Base-by-base conservation (phyloP, 1,284 basidiomycete genomes). In the Stereum hirsutum region DNA sequence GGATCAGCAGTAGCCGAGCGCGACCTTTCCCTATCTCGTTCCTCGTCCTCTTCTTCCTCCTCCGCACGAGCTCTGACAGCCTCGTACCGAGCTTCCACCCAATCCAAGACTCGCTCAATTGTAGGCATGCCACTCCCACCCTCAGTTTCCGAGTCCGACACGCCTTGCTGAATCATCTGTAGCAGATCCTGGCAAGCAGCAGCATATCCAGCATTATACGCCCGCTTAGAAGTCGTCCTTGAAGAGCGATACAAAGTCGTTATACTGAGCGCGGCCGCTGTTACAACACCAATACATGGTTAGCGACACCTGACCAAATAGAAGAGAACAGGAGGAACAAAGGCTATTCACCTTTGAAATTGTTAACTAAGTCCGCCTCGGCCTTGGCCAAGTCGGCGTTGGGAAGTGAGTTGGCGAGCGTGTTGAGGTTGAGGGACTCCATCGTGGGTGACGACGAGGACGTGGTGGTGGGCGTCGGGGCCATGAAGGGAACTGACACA, bases 161-260 rank as follows among this genome's bases (percentile, higher is more conserved):
- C 81, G 41, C 81, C 81, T 46, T 86, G 81, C 60, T 88, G 85
- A 41, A 89, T 78, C 73, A 88, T 85, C 55, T 71, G 70, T 52
- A 88, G 69, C 37, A 89, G 64, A 62, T 89, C 85, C 51, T 81
- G 75, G 53, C 85, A 86, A 21, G 85, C 85, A 2, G 80, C 63
- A 2, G 78, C 74, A 54, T 89, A 89, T 10, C 85, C 86, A 6
- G 78, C 70, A 53, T 84, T 83, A 63, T 86, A 87, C 0, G 83
- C 78, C 27, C 78, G 70, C 59, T 87, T 86, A 4, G 82, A 81
- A 6, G 80, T 78, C 52, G 77, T 70, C 42, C 80, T 62, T 2
- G 84, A 85, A 1, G 84, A 84, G 48, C 81, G 77, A 58, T 85
- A 88, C 24, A 89, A 71, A 0, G 80, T 86, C n/a, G 85, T 87